Percentiles rank a stretch among this genome's conserved stretches.
Conservation (phyloP, 306 rosid species). For the Lagenaria siceraria region DNA sequence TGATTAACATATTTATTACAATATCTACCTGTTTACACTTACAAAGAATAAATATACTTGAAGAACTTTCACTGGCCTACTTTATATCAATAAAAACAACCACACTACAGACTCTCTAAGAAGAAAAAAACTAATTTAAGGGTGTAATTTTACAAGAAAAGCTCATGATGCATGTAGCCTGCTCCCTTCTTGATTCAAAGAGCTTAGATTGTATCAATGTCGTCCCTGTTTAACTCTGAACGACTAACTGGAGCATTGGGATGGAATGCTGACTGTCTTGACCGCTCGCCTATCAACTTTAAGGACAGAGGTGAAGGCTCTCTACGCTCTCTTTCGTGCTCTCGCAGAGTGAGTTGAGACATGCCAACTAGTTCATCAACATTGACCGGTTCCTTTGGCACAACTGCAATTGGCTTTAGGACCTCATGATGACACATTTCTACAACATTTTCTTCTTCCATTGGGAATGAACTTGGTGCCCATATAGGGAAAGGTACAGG, state of each 20-base stretch:
- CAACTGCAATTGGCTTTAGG: constrained; percentile 56
- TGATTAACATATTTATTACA: constrained; percentile 27
- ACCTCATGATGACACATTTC: constrained; percentile 50
- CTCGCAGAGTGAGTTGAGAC: constrained; percentile 79
- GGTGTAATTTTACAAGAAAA: constrained; percentile 15
- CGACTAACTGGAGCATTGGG: constrained; percentile 52
- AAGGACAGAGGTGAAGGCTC: constrained; percentile 69
- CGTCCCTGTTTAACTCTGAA: constrained; percentile 50
- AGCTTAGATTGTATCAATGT: constrained; percentile 54
- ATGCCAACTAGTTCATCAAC: constrained; percentile 84
- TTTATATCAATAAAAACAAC: constrained; percentile 36
- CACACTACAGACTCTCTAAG: constrained; percentile 15
- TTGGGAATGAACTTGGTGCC: constrained; percentile 46
- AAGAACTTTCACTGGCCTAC: constrained; percentile 57
- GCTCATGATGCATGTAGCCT: constrained; percentile 14
- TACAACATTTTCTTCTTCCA: constrained; percentile 30
- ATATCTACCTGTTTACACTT: constrained; percentile 54
- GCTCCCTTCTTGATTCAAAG: constrained; percentile 29
- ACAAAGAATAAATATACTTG: constrained; percentile 59
- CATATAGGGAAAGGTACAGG: constrained; percentile 51
- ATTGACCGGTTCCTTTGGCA: constrained; percentile 68
- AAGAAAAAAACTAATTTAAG: neutral
- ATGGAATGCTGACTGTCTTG: constrained; percentile 94
- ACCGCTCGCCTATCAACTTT: constrained; percentile 61
- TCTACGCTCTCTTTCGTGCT: constrained; percentile 21